Evolutionary conservation across 768 basidiomycete species (phyloP).

Genomic region (Mrakia frigida): DNA sequence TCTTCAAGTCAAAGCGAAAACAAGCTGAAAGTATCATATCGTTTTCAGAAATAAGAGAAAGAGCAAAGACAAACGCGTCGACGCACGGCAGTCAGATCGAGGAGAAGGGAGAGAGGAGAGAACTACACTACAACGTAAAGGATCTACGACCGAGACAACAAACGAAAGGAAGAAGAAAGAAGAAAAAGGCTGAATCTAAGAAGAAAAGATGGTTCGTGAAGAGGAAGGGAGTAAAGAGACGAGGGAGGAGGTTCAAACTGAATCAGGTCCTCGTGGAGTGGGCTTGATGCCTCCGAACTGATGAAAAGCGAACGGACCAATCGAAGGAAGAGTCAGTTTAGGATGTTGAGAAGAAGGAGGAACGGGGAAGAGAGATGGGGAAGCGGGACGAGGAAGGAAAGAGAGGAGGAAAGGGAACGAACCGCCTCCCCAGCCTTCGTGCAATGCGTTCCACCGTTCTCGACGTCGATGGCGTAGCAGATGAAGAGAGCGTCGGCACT

Average conservation of each 20-base stretch:
- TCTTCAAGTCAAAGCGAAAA: too few species aligned
- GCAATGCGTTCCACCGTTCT: slow-evolving; percentile 52
- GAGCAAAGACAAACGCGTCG: too few species aligned
- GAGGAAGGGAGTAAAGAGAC: not conserved
- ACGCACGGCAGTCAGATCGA: too few species aligned
- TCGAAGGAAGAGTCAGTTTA: not conserved
- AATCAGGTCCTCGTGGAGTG: slow-evolving; percentile 9
- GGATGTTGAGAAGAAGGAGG: not conserved
- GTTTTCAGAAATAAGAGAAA: too few species aligned
- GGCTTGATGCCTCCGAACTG: slow-evolving; percentile 13
- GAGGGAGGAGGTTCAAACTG: slow-evolving; percentile 2
- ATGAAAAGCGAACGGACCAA: not conserved
- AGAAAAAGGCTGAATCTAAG: not conserved
- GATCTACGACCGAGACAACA: too few species aligned
- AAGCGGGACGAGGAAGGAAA: not conserved
- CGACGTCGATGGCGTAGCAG: slow-evolving; percentile 63
- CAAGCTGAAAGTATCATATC: too few species aligned
- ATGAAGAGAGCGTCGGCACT: slow-evolving; percentile 64
- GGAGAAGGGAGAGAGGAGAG: too few species aligned
- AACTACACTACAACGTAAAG: too few species aligned
- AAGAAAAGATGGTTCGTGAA: not conserved
- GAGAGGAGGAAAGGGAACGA: slow-evolving; percentile 36
- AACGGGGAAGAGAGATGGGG: not conserved
- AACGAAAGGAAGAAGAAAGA: not conserved
- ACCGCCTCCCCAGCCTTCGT: slow-evolving; percentile 58